Conservation (phyloP, 768 basidiomycete species). For the Strobilomyces dryophilus region DNA sequence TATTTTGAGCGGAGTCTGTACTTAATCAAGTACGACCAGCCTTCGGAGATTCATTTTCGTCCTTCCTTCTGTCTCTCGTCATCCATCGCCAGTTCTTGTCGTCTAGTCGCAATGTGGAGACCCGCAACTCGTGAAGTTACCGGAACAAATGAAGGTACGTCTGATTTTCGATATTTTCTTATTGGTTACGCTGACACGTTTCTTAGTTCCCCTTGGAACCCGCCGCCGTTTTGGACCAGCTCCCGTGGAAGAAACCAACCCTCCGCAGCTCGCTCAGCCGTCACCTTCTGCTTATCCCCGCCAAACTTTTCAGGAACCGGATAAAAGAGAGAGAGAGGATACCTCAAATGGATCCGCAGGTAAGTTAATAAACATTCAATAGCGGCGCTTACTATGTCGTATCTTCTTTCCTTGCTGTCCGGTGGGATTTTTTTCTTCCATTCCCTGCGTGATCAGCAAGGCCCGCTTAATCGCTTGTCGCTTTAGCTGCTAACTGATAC, state of each 20-base stretch:
- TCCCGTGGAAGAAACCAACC: slow-evolving; percentile 73
- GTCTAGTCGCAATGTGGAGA: slow-evolving; percentile 68
- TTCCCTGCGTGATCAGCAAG: slow-evolving; percentile 29
- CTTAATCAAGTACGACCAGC: slow-evolving; percentile 14
- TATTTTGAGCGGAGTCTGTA: slow-evolving; percentile 34
- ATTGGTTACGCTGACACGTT: slow-evolving; percentile 11
- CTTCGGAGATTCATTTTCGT: slow-evolving; percentile 34
- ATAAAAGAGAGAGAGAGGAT: slow-evolving; percentile 68
- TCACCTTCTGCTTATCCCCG: slow-evolving; percentile 85
- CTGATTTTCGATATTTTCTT: neutral
- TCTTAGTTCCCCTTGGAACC: slow-evolving; percentile 72
- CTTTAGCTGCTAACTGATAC: slow-evolving; percentile 43
- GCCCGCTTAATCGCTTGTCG: slow-evolving; percentile 30
- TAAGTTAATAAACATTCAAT: slow-evolving; percentile 50
- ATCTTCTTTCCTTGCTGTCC: slow-evolving; percentile 34
- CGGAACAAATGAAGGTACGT: slow-evolving; percentile 87
- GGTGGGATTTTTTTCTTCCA: slow-evolving; percentile 26
- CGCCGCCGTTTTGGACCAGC: slow-evolving; percentile 91
- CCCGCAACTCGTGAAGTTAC: slow-evolving; percentile 86
- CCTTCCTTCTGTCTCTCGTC: slow-evolving; percentile 18
- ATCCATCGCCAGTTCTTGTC: slow-evolving; percentile 21
- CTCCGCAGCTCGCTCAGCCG: slow-evolving; percentile 83
- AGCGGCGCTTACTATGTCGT: slow-evolving; percentile 36
- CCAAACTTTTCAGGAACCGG: slow-evolving; percentile 49
- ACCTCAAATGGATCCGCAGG: slow-evolving; percentile 67